Base-by-base conservation (phyloP, 208 protist genomes). In the Spongospora subterranea region DNA sequence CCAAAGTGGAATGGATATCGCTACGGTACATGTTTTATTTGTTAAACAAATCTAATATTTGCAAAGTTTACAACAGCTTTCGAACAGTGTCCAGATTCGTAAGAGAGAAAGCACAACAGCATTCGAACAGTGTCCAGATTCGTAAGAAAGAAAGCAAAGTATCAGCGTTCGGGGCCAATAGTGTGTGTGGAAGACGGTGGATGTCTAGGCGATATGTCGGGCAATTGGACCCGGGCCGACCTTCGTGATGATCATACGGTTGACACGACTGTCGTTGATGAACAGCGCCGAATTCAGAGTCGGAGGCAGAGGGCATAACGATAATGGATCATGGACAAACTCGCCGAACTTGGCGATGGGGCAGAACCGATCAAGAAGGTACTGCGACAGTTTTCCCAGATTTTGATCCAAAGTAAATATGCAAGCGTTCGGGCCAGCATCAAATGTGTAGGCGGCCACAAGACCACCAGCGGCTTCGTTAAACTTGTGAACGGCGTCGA, bases 361-460 rank as follows among this genome's bases (percentile, higher is more conserved):
- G 77, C 46, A 38, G n/a, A 50, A 50, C 29, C 89, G 39, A 53
- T 35, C 71, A n/a, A 60, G 40, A 29, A 90, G 43, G 46, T 0
- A 46, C 41, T 96, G 93, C 46, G 95, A 92, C n/a, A 98, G 94
- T 46, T 97, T 95, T 0, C 94, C 93, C n/a, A 97, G 92, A 91
- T 97, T 90, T 88, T 97, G 76, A 76, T 96, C 95, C n/a, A 95
- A 93, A 0, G 95, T 94, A 93, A 99, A 99, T 91, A 99, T 94
- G 88, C 99, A 98, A 60, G 97, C 97, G 94, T 99, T 99, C 29
- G 98, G 98, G 0, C 98, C 98, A 0, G 98, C 98, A 93, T 99
- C 98, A 93, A 99, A 99, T 20, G 98, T 99, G 95, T 99, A 99
- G n/a, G 96, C 98, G 38, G 97, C 94, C 45, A 94, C 93, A 41